phyloP scores from a whole-genome alignment of 1,139 yeast genomes.

The Suhomyces yuchorum region DNA sequence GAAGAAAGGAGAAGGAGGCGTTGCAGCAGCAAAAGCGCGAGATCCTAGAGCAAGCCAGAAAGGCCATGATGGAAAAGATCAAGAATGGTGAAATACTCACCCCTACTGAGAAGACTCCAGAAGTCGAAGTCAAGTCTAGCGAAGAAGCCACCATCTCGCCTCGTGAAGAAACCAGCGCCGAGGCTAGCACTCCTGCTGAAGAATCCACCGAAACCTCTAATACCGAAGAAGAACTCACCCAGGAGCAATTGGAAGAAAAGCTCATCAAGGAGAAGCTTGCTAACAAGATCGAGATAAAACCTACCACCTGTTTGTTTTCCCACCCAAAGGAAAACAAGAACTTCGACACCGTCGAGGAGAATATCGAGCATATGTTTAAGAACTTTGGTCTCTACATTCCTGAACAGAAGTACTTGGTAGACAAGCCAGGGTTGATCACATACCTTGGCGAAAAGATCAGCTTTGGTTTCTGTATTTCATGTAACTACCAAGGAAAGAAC shows the following conservation, averaged over 20 bases:
- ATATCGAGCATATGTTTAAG: constrained; percentile 73
- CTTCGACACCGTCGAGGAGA: constrained; percentile 52
- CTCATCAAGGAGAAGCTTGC: constrained; percentile 58
- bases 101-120: constrained; percentile 11
- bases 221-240: constrained; percentile 27
- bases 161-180: constrained; percentile 12
- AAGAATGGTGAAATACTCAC: constrained; percentile 25
- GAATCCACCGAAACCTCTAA: constrained; percentile 21
- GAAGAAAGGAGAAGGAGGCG: constrained; percentile 66
- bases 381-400: constrained; percentile 87
- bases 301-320: constrained; percentile 79
- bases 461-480: constrained; percentile 81
- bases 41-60: constrained; percentile 61
- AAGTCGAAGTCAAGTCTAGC: constrained; percentile 3
- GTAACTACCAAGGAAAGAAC: constrained; percentile 80
- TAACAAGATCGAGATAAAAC: constrained; percentile 68
- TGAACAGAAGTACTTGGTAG: constrained; percentile 67
- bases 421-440: constrained; percentile 68
- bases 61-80: constrained; percentile 48
- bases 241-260: constrained; percentile 52
- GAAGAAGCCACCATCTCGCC: constrained; percentile 10
- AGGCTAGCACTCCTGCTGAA: constrained; percentile 15
- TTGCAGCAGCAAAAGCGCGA: constrained; percentile 62
- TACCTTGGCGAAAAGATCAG: constrained; percentile 85
- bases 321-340: constrained; percentile 45